These are phyloP conservation scores for Artemisia annua DNA, from an alignment of 129 eudicot genomes.

Conservation along the genomic window DNA sequence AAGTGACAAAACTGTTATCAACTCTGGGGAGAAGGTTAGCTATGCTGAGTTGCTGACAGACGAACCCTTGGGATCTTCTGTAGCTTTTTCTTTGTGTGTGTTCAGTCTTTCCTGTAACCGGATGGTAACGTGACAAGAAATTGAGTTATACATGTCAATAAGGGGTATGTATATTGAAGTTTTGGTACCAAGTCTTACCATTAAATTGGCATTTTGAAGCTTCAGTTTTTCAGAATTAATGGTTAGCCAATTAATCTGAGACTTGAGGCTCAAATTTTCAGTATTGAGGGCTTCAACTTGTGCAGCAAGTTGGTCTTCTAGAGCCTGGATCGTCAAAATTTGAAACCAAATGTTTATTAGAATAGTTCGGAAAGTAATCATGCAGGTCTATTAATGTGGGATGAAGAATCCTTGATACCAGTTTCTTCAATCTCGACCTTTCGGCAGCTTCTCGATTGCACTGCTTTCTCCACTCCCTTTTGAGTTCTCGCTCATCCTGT, in stretches of 20 bases:
- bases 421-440: slow-evolving; percentile 85
- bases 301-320: slow-evolving; percentile 73
- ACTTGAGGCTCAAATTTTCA: slow-evolving; percentile 66
- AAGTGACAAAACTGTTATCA: slow-evolving; percentile 42
- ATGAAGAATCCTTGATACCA: slow-evolving; percentile 33
- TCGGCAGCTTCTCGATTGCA: slow-evolving; percentile 91
- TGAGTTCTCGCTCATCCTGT: slow-evolving; percentile 83
- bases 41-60: slow-evolving; percentile 64
- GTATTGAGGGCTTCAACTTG: slow-evolving; percentile 66
- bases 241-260: slow-evolving; percentile 56
- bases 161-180: background rate
- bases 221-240: slow-evolving; percentile 68
- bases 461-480: slow-evolving; percentile 87
- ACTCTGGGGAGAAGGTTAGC: slow-evolving; percentile 76
- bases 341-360: background rate
- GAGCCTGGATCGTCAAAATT: slow-evolving; percentile 49
- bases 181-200: slow-evolving; percentile 34
- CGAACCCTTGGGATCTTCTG: slow-evolving; percentile 37
- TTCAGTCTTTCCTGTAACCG: slow-evolving; percentile 53
- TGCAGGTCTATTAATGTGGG: background rate
- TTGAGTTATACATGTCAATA: background rate
- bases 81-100: slow-evolving; percentile 30
- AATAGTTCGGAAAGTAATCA: background rate
- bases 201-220: slow-evolving; percentile 63
- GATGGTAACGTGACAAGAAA: slow-evolving; percentile 3